A percentile compares a stretch with the other conserved stretches of the same genome.
Conservation (phyloP, 1,139 yeast species). For the Magnusiomyces magnusii region DNA sequence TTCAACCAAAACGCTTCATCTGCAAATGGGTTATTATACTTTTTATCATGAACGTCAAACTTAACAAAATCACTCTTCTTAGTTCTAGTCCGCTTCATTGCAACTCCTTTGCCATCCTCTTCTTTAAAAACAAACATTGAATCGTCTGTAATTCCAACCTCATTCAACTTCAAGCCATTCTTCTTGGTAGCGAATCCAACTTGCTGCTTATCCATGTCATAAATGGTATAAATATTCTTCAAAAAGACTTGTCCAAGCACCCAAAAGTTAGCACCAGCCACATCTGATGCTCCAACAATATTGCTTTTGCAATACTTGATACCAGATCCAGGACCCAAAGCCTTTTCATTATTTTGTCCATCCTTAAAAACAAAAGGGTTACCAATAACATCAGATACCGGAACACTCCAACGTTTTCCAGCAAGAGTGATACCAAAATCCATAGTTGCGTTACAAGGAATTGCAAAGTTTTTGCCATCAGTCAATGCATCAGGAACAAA, state of each 20-base stretch:
- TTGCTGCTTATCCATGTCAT: slow-evolving; percentile 43
- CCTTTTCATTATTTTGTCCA: neutral
- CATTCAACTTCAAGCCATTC: neutral
- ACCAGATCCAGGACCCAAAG: slow-evolving; percentile 5
- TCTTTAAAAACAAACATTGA: neutral
- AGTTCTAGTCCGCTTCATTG: neutral
- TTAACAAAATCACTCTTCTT: neutral
- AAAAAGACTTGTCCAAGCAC: slow-evolving; percentile 57
- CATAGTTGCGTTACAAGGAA: slow-evolving; percentile 45
- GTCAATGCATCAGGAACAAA: slow-evolving; percentile 44
- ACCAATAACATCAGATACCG: slow-evolving; percentile 40
- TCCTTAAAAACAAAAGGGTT: slow-evolving; percentile 31
- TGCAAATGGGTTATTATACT: too few relatives aligned
- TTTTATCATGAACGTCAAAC: too few relatives aligned
- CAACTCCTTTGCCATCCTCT: neutral
- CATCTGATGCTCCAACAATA: slow-evolving; percentile 43
- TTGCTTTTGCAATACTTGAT: slow-evolving; percentile 47
- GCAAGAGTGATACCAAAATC: slow-evolving; percentile 39
- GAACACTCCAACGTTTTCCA: slow-evolving; percentile 41
- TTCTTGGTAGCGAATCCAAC: slow-evolving; percentile 46
- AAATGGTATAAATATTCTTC: slow-evolving; percentile 50
- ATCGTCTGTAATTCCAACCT: neutral
- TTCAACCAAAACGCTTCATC: too few relatives aligned
- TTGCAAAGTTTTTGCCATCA: slow-evolving; percentile 53
- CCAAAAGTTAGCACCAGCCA: slow-evolving; percentile 28